phyloP scores from a whole-genome alignment of 352 stramenopile species.

The Phytophthora lateralis region DNA sequence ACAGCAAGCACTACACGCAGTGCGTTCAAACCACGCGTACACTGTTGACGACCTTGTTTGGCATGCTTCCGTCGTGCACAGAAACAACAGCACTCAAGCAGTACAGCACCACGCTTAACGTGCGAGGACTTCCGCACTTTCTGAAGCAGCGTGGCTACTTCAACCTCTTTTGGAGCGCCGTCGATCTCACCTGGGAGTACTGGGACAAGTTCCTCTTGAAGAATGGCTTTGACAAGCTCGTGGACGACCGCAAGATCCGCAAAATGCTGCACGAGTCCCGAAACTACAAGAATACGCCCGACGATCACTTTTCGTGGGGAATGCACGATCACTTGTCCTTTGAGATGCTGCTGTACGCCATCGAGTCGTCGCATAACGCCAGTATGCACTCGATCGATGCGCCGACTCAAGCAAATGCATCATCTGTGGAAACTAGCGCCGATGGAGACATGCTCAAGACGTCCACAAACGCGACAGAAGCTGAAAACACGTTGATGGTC shows the following conservation, averaged over 20 bases:
- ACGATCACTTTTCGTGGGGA: slow-evolving; percentile 72
- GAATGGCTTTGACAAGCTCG: slow-evolving; percentile 76
- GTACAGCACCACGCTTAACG: slow-evolving; percentile 55
- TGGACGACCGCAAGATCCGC: slow-evolving; percentile 68
- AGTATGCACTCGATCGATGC: slow-evolving; percentile 24
- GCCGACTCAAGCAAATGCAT: neutral
- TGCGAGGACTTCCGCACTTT: slow-evolving; percentile 66
- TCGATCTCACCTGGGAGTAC: slow-evolving; percentile 68
- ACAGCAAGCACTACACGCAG: slow-evolving; percentile 72
- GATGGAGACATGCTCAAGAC: neutral
- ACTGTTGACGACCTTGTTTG: slow-evolving; percentile 74
- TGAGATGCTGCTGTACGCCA: slow-evolving; percentile 70
- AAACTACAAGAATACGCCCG: slow-evolving; percentile 58
- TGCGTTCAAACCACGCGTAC: slow-evolving; percentile 72
- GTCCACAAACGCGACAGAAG: slow-evolving; percentile 16
- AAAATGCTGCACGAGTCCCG: slow-evolving; percentile 67
- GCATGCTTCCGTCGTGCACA: slow-evolving; percentile 70
- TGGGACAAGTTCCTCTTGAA: slow-evolving; percentile 69
- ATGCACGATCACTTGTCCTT: slow-evolving; percentile 80
- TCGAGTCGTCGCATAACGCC: slow-evolving; percentile 56
- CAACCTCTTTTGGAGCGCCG: slow-evolving; percentile 75
- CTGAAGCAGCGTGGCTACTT: slow-evolving; percentile 71
- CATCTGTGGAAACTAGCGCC: neutral
- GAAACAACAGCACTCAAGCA: slow-evolving; percentile 68
- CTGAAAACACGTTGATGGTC: slow-evolving; percentile 12